Conservation (phyloP, 331 rosid species). For the Quercus tomentella region DNA sequence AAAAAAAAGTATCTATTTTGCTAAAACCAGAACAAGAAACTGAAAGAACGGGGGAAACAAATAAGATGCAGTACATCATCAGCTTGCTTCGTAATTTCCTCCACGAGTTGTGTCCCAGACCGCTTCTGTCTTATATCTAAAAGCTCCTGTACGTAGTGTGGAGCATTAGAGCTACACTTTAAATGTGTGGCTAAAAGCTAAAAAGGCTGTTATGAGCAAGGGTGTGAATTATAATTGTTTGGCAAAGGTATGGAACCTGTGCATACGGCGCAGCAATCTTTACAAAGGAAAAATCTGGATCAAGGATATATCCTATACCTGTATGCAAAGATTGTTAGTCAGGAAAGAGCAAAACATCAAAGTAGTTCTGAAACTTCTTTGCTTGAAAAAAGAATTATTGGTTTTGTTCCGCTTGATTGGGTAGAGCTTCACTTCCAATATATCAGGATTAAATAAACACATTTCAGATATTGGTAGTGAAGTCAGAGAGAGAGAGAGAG, state of each 20-base stretch:
- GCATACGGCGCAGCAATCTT: conserved; percentile 98
- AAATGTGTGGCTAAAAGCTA: neutral
- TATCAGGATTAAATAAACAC: neutral
- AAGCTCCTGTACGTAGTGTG: conserved; percentile 56
- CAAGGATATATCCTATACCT: conserved; percentile 83
- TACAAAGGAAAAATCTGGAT: conserved; percentile 84
- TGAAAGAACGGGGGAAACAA: conserved; percentile 4
- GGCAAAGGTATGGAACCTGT: conserved; percentile 43
- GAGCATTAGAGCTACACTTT: conserved; percentile 6
- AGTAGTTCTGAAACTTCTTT: neutral
- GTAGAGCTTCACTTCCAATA: neutral
- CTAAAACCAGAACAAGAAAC: conserved; percentile 13
- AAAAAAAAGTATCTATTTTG: neutral
- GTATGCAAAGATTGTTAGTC: conserved; percentile 15
- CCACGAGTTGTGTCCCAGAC: conserved; percentile 60
- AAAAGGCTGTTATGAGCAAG: neutral
- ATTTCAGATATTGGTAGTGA: neutral
- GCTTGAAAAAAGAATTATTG: neutral
- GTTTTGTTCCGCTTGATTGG: neutral
- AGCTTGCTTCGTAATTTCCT: conserved; percentile 83
- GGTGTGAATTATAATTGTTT: neutral
- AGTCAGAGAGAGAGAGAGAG: neutral
- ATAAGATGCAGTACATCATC: conserved; percentile 52
- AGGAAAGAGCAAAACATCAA: neutral
- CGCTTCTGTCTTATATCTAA: conserved; percentile 70